Evolutionary conservation across 73 alveolate species (phyloP).

Genomic region (Paramecium bursaria): DNA sequence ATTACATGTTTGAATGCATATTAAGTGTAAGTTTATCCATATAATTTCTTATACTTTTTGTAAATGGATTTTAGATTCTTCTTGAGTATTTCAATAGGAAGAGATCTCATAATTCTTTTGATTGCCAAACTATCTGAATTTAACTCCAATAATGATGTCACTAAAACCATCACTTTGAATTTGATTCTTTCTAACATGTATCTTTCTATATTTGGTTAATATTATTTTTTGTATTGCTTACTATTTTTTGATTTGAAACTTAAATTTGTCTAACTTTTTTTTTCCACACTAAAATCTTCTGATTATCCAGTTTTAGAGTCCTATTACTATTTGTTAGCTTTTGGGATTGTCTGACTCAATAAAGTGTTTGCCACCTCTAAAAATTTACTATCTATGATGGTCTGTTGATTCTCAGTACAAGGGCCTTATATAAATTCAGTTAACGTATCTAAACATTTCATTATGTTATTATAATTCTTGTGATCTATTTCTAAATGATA

Average conservation of each 20-base stretch:
- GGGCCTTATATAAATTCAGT: constrained; percentile 98
- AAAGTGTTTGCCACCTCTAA: constrained; percentile 82
- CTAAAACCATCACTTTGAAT: constrained; percentile 74
- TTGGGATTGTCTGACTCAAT: constrained; percentile 73
- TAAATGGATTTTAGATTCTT: constrained; percentile 68
- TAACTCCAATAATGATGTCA: constrained; percentile 67
- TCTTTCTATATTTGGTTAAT: constrained; percentile 32
- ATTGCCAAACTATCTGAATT: constrained; percentile 69
- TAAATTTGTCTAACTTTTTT: constrained; percentile 43
- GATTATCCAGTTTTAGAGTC: constrained; percentile 55
- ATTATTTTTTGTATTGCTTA: constrained; percentile 11
- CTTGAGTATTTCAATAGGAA: constrained; percentile 71
- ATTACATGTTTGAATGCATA: constrained; percentile 40
- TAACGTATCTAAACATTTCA: constrained; percentile 89
- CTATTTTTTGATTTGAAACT: constrained; percentile 18
- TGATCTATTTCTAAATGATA: constrained; percentile 80
- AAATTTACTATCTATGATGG: constrained; percentile 89
- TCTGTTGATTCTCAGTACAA: constrained; percentile 89
- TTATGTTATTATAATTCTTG: constrained; percentile 84
- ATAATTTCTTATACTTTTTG: constrained; percentile 50
- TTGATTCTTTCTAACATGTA: constrained; percentile 72
- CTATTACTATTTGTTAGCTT: constrained; percentile 65
- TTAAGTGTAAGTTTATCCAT: neutral
- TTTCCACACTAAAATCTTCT: constrained; percentile 58
- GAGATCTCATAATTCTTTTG: constrained; percentile 74